phyloP scores from a whole-genome alignment of 192 early-diverging fungal species.

The Linderina pennispora region DNA sequence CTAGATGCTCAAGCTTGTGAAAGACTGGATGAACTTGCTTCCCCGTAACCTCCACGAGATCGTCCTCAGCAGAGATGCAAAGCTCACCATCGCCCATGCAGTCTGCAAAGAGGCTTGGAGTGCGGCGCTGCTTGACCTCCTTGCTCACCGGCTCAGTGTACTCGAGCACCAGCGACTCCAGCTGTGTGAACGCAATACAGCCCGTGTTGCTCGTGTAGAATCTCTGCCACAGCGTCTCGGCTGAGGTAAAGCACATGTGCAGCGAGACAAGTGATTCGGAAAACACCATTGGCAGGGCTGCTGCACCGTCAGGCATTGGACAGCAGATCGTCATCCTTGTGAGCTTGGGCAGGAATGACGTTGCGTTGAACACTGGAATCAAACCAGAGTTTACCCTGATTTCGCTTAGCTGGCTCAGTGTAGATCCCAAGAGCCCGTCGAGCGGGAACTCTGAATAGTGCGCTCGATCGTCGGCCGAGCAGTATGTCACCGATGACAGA shows the following conservation, averaged over 20 bases:
- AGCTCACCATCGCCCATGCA: neutral
- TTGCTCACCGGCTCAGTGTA: slow-evolving; percentile 9
- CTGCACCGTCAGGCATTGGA: slow-evolving; percentile 11
- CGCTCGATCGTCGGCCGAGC: slow-evolving; percentile 14
- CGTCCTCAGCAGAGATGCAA: neutral
- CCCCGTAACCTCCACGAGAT: neutral
- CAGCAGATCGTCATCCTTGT: slow-evolving; percentile 21
- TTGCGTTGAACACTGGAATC: slow-evolving; percentile 17
- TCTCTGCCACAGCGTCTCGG: slow-evolving; percentile 27
- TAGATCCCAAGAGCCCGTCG: slow-evolving; percentile 23
- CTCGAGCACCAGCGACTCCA: slow-evolving; percentile 19
- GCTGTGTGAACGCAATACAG: slow-evolving; percentile 10
- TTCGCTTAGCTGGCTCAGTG: slow-evolving; percentile 10
- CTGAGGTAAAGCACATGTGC: slow-evolving; percentile 27
- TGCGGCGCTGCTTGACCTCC: neutral
- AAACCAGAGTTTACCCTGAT: slow-evolving; percentile 14
- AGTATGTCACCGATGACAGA: slow-evolving; percentile 21
- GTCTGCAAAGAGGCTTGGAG: neutral
- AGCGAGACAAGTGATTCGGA: slow-evolving; percentile 23
- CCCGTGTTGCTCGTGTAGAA: slow-evolving; percentile 14
- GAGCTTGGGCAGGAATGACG: slow-evolving; percentile 25
- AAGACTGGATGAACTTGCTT: slow-evolving; percentile 7
- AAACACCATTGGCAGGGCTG: slow-evolving; percentile 26
- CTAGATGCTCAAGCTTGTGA: slow-evolving; percentile 13
- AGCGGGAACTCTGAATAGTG: slow-evolving; percentile 32